Percentiles rank a stretch among this genome's conserved stretches.
phyloP scores from a whole-genome alignment of 768 basidiomycete species.

The Mycena metata region DNA sequence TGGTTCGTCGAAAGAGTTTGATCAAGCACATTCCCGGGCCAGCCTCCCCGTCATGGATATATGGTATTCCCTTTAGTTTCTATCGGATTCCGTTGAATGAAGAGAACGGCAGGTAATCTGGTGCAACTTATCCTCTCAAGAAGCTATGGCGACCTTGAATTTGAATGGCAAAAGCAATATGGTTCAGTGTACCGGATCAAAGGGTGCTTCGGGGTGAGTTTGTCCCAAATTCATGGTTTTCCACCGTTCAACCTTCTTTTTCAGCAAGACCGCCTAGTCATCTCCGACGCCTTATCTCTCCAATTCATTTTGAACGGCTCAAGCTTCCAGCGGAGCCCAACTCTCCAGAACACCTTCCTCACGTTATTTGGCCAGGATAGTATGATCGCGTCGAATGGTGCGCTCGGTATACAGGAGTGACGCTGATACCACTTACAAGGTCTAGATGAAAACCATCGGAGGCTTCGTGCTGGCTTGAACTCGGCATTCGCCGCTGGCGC shows the following conservation, averaged over 20 bases:
- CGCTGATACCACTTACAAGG: neutral
- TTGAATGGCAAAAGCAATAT: conserved; percentile 17
- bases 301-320: conserved; percentile 7
- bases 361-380: neutral
- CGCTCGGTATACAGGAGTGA: neutral
- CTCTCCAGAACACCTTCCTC: neutral
- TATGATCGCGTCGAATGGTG: conserved; percentile 6
- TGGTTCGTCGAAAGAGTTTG: no score
- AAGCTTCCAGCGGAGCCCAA: no score
- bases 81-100: no score
- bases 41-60: no score
- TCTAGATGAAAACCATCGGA: conserved; percentile 4
- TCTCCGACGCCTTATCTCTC: conserved; percentile 10
- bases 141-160: conserved; percentile 20
- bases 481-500: neutral
- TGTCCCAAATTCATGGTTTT: no score
- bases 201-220: conserved; percentile 24
- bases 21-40: no score
- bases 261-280: conserved; percentile 17
- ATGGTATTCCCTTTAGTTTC: no score
- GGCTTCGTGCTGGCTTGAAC: conserved; percentile 3
- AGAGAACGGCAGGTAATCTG: conserved; percentile 25
- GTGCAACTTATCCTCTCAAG: conserved; percentile 6
- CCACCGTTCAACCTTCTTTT: neutral
- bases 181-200: conserved; percentile 21